These are phyloP conservation scores for Xylaria acuta DNA, from an alignment of 495 filamentous ascomycete species.

Conservation along the genomic window DNA sequence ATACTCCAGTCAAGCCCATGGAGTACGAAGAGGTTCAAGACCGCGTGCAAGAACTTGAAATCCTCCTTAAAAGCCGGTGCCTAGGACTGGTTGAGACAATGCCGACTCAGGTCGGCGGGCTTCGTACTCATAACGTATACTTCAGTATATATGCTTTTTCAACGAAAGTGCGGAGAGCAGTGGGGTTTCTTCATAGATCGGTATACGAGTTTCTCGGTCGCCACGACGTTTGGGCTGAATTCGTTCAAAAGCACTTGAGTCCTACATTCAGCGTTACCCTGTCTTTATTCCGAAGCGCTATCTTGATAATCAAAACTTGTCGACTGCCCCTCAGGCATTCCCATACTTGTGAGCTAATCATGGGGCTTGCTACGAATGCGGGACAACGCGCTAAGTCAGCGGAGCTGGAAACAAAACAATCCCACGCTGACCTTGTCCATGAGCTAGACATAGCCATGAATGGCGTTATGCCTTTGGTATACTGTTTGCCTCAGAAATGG, in stretches of 20 bases:
- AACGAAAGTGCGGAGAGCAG: neutral
- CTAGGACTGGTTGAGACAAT: neutral
- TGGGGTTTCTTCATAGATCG: neutral
- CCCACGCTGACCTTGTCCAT: neutral
- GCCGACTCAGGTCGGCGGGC: too few species aligned
- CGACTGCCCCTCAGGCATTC: neutral
- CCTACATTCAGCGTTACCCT: neutral
- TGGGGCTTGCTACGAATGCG: neutral
- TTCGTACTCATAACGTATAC: fast-evolving
- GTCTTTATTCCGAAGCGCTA: neutral
- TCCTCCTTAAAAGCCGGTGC: neutral
- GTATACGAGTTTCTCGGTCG: neutral
- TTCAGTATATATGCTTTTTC: neutral
- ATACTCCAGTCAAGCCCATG: neutral
- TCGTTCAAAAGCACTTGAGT: neutral
- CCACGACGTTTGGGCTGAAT: neutral
- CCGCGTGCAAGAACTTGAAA: neutral
- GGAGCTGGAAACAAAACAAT: neutral
- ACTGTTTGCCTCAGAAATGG: neutral
- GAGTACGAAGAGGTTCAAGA: neutral
- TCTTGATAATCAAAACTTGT: neutral
- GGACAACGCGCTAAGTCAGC: neutral
- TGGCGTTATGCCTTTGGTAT: constrained; percentile 6
- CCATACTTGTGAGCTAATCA: neutral
- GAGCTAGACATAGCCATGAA: neutral